Base-by-base conservation (phyloP, 331 rosid genomes). In the Pyrus hybrid region DNA sequence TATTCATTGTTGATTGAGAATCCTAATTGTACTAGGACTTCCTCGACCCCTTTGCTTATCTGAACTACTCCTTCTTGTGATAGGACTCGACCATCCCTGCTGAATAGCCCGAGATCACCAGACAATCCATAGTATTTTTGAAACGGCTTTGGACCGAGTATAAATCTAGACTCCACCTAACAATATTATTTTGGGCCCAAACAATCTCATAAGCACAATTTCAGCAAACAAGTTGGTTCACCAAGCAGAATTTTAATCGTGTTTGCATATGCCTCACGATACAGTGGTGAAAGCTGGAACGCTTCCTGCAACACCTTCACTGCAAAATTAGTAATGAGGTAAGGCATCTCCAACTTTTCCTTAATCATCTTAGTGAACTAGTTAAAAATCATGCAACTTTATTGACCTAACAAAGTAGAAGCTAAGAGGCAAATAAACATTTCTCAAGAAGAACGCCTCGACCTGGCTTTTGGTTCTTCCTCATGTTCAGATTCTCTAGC, bases 191-290 rank as follows among this genome's bases (percentile, higher is more conserved):
- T n/a, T n/a, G n/a, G n/a, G n/a, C n/a, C n/a, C n/a, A n/a, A n/a
- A n/a, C n/a, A n/a, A n/a, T n/a, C n/a, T n/a, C n/a, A n/a, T n/a
- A n/a, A n/a, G n/a, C n/a, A n/a, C n/a, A n/a, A n/a, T n/a, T n/a
- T n/a, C 88, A 13, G 91, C 99, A 84, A 82, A 80, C 83, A 94
- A 87, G 80, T 86, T 76, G 43, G 97, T 94, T 92, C 99, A 66
- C 99, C 99, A 22, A 94, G 97, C 81, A 88, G 91, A 76, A 94
- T 76, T 86, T 94, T 92, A 78, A 78, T 90, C 87, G 85, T 89
- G 87, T 85, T 86, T 26, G 89, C 91, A 89, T 90, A 94, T 61
- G 84, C 84, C 88, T 88, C 97, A 37, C 66, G 86, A 83, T 29
- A 70, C 54, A 8, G 84, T 80, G 63, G 90, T 88, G 60, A 90